phyloP scores from a whole-genome alignment of 371 early-diverging fungal genomes.

The Mucor sp. region DNA sequence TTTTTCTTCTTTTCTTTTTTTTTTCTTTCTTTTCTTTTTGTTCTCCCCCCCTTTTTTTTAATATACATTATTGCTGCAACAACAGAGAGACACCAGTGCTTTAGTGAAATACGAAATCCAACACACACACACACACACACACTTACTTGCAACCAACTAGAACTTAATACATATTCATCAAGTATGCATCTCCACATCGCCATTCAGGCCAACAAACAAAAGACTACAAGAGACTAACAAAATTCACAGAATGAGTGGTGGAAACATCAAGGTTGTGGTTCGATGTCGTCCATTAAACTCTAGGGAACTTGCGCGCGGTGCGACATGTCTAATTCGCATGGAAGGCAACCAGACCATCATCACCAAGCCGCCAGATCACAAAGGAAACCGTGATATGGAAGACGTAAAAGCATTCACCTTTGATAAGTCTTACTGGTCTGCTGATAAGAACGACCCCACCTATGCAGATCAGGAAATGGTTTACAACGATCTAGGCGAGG shows the following conservation, averaged over 20 bases:
- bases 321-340: constrained; percentile 68
- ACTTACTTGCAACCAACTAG: not conserved
- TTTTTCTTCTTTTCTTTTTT: not conserved
- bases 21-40: not conserved
- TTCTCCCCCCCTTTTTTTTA: not conserved
- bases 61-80: not conserved
- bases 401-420: constrained; percentile 75
- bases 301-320: constrained; percentile 67
- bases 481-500: constrained; percentile 76
- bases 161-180: not conserved
- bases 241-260: constrained; percentile 30
- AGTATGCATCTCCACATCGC: not conserved
- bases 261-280: constrained; percentile 81
- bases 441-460: constrained; percentile 60
- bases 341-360: constrained; percentile 72
- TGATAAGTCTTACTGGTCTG: constrained; percentile 88
- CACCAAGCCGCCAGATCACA: constrained; percentile 49
- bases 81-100: not conserved
- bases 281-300: constrained; percentile 77
- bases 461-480: constrained; percentile 80
- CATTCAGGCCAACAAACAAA: not conserved
- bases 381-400: constrained; percentile 41
- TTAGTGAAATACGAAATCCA: not conserved
- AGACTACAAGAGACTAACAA: not conserved
- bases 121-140: too few species aligned